Percentiles rank a stretch among this genome's conserved stretches.
Conservation (phyloP, 176 grass and related monocot genomes). For the Otatea glauca region DNA sequence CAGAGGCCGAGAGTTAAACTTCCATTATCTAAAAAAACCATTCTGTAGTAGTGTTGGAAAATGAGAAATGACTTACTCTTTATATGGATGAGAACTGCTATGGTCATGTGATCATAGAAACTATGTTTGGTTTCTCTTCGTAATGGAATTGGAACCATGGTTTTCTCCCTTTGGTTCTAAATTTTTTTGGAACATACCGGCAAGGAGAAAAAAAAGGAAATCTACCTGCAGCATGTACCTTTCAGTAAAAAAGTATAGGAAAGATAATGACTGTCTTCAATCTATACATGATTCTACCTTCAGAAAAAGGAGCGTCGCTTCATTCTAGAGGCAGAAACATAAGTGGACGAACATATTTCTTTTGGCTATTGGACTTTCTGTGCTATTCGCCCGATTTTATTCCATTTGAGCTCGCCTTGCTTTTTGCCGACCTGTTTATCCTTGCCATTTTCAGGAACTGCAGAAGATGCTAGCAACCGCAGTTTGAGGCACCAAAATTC, state of each 20-base stretch:
- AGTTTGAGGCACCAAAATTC: neutral
- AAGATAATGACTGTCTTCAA: neutral
- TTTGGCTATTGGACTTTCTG: neutral
- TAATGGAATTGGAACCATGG: too few relatives aligned
- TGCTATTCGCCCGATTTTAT: neutral
- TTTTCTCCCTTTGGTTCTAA: too few relatives aligned
- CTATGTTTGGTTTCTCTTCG: too few relatives aligned
- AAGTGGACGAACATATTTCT: neutral
- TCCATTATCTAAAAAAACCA: too few relatives aligned
- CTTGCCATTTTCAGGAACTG: neutral
- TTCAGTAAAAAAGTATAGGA: neutral
- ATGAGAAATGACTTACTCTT: too few relatives aligned
- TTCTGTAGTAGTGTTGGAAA: too few relatives aligned
- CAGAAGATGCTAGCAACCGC: neutral
- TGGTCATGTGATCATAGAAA: too few relatives aligned
- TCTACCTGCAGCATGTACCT: neutral
- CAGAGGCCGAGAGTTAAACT: too few relatives aligned
- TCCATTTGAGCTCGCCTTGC: neutral
- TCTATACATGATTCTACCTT: neutral
- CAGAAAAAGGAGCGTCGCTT: neutral
- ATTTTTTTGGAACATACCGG: too few relatives aligned
- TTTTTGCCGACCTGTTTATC: neutral
- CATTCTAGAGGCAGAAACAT: neutral
- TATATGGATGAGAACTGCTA: too few relatives aligned
- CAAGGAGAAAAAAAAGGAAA: neutral